These are phyloP conservation scores for Pontederia paniculata DNA, from an alignment of 176 grass and related monocot species.

Conservation along the genomic window DNA sequence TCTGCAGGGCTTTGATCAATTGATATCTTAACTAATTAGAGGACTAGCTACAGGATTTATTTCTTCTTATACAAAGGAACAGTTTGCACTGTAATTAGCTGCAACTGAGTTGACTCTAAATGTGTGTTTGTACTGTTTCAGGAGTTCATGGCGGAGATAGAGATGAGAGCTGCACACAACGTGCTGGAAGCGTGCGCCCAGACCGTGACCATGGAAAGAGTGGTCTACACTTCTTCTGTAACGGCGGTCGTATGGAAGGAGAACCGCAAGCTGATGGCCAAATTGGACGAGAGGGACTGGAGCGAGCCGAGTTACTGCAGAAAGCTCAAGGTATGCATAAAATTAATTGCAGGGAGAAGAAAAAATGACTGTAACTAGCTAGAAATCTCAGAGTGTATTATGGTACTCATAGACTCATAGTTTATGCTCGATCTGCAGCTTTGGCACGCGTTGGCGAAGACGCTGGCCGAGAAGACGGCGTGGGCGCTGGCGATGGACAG, in stretches of 20 bases:
- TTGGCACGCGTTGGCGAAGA: conserved; percentile 90
- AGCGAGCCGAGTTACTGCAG: conserved; percentile 75
- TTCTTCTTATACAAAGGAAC: too few relatives aligned
- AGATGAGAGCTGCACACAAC: conserved; percentile 84
- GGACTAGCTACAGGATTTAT: too few relatives aligned
- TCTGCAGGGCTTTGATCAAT: too few relatives aligned
- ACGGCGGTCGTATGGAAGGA: conserved; percentile 76
- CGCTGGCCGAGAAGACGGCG: conserved; percentile 81
- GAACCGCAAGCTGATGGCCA: background rate
- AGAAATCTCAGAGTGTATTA: too few relatives aligned
- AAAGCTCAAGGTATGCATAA: conserved; percentile 52
- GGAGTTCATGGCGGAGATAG: conserved; percentile 54
- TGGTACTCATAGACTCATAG: background rate
- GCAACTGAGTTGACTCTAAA: too few relatives aligned
- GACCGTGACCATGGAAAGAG: conserved; percentile 54
- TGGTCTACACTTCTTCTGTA: conserved; percentile 86
- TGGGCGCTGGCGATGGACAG: conserved; percentile 98
- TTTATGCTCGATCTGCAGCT: conserved; percentile 24
- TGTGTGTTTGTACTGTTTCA: conserved; percentile 1
- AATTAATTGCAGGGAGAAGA: background rate
- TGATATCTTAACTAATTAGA: too few relatives aligned
- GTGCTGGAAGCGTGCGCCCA: conserved; percentile 89
- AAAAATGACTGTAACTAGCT: too few relatives aligned
- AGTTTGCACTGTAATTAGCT: too few relatives aligned
- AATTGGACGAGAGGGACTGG: conserved; percentile 65